phyloP scores from a whole-genome alignment of 139 green algal species.

The Chlorella sorokiniana region DNA sequence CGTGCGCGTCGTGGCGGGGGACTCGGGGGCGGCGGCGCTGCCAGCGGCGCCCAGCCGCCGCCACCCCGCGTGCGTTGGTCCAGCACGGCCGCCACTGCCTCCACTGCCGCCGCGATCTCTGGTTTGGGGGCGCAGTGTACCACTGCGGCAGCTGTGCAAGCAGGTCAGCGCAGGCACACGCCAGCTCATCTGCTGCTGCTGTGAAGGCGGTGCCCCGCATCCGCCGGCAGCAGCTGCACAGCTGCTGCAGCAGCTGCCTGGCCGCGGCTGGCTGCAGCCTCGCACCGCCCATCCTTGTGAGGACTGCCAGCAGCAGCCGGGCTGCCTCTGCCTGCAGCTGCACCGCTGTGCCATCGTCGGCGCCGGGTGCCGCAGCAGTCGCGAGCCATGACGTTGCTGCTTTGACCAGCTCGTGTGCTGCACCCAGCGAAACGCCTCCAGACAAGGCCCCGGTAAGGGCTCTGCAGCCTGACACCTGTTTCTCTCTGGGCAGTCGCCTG shows the following conservation, averaged over 20 bases:
- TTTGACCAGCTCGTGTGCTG: background rate
- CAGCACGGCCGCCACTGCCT: background rate
- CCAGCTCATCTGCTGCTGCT: background rate
- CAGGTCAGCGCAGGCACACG: slow-evolving; percentile 12
- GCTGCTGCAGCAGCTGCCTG: slow-evolving; percentile 19
- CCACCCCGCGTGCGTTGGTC: background rate
- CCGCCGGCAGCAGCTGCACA: background rate
- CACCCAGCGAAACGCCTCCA: background rate
- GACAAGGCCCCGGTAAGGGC: background rate
- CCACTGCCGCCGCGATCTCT: slow-evolving; percentile 1
- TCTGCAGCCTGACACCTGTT: slow-evolving; percentile 7
- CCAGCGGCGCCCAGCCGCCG: background rate
- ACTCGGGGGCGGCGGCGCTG: background rate
- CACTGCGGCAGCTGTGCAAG: slow-evolving; percentile 23
- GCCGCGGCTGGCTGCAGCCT: background rate
- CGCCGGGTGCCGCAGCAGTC: background rate
- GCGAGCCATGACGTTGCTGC: background rate
- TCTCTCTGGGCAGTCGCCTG: background rate
- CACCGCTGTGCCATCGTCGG: no score
- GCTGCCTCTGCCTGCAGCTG: slow-evolving; percentile 27
- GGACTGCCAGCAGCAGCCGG: background rate
- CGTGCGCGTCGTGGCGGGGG: background rate
- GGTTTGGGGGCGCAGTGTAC: background rate
- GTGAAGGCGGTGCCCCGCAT: background rate
- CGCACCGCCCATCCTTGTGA: background rate